A percentile compares a stretch with the other conserved stretches of the same genome.
These are phyloP conservation scores for Pinus taeda DNA, from an alignment of 75 land plant genomes.

Conservation along the genomic window DNA sequence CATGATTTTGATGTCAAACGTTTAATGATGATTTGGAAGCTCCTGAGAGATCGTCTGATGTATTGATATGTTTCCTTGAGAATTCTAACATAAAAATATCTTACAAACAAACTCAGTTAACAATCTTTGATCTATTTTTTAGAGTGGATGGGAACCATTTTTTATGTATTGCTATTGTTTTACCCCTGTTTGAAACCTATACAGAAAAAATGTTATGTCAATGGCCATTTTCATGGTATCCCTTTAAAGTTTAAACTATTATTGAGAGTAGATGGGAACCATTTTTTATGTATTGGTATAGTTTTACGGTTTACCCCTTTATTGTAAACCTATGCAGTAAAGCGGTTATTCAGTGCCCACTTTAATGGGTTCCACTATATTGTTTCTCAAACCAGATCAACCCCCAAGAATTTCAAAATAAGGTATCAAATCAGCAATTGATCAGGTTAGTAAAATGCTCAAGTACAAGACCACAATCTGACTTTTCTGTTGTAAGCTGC, in stretches of 20 bases:
- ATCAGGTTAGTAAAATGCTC: background rate
- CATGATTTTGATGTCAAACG: background rate
- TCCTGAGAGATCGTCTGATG: background rate
- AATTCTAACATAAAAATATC: background rate
- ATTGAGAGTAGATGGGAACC: background rate
- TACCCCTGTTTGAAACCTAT: background rate
- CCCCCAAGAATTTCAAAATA: background rate
- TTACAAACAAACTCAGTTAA: background rate
- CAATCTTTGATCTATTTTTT: no score
- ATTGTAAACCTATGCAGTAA: no score
- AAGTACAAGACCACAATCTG: background rate
- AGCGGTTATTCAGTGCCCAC: background rate
- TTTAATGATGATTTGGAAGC: background rate
- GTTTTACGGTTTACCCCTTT: background rate
- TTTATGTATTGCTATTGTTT: background rate
- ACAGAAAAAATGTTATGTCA: background rate
- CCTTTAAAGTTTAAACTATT: background rate
- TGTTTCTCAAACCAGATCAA: no score
- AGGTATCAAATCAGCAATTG: background rate
- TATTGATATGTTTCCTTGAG: background rate
- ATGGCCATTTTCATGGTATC: background rate
- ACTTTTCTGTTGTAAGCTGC: background rate
- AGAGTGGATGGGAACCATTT: background rate
- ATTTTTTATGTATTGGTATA: background rate
- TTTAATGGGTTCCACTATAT: background rate